Percentiles rank a stretch among this genome's conserved stretches.
These are phyloP conservation scores for Tetraselmis striata DNA, from an alignment of 139 green algal species.

Conservation along the genomic window DNA sequence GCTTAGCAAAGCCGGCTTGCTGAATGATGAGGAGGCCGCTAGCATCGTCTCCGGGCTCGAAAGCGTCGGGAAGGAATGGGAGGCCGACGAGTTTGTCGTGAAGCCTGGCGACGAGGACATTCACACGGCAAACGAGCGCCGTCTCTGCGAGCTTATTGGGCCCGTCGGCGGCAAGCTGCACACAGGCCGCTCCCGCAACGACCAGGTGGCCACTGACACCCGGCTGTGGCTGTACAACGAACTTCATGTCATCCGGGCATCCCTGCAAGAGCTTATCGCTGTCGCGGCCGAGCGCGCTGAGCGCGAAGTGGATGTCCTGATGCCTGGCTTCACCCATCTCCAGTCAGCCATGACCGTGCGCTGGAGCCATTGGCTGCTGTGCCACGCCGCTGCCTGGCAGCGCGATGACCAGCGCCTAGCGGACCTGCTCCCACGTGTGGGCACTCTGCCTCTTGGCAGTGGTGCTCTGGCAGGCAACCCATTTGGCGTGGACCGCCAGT, in stretches of 20 bases:
- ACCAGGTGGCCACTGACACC: conserved; percentile 97
- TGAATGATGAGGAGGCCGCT: conserved; percentile 71
- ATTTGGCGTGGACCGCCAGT: conserved; percentile 83
- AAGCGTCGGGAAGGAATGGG: conserved; percentile 75
- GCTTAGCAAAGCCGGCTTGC: conserved; percentile 74
- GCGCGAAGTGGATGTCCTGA: conserved; percentile 80
- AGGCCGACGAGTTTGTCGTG: conserved; percentile 62
- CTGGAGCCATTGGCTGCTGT: conserved; percentile 92
- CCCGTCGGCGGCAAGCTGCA: conserved; percentile 94
- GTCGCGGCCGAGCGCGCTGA: conserved; percentile 73
- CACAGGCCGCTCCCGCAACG: conserved; percentile 91
- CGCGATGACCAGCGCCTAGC: conserved; percentile 84
- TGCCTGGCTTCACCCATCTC: conserved; percentile 96
- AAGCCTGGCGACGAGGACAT: conserved; percentile 93
- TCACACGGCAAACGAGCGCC: conserved; percentile 94
- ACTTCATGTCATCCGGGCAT: conserved; percentile 54
- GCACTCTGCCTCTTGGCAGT: conserved; percentile 76
- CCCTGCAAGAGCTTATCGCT: conserved; percentile 74
- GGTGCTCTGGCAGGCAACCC: conserved; percentile 93
- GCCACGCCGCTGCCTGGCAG: conserved; percentile 85
- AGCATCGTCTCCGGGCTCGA: conserved; percentile 70
- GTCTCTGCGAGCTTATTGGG: conserved; percentile 85
- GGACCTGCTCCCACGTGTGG: conserved; percentile 81
- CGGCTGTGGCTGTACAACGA: conserved; percentile 82
- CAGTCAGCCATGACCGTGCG: conserved; percentile 91